These are phyloP conservation scores for Pseudoscleropodium purum DNA, from an alignment of 225 moss, liverwort and hornwort genomes.

Conservation along the genomic window DNA sequence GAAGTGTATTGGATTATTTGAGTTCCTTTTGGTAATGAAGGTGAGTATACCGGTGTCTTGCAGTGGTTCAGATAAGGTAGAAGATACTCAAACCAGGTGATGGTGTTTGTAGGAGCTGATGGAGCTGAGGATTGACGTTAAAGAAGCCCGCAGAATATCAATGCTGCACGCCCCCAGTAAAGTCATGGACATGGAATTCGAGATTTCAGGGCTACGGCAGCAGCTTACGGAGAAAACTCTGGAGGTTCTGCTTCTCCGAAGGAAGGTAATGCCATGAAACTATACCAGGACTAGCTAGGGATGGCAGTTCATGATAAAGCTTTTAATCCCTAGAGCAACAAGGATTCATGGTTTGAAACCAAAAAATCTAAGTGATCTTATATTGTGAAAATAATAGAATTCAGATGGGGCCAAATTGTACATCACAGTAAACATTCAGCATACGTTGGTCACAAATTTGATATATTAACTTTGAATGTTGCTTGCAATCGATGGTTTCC, in stretches of 20 bases:
- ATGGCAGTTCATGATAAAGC: not conserved
- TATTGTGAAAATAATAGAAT: not conserved
- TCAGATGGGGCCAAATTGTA: not conserved
- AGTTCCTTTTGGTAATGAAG: not conserved
- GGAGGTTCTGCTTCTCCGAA: constrained; percentile 38
- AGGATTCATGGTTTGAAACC: not conserved
- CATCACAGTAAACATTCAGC: not conserved
- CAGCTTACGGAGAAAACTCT: constrained; percentile 42
- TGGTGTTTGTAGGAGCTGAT: constrained; percentile 32
- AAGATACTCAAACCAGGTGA: not conserved
- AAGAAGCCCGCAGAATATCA: constrained; percentile 49
- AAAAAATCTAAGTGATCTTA: not conserved
- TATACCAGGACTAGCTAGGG: not conserved
- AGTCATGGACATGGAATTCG: constrained; percentile 62
- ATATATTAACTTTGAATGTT: not conserved
- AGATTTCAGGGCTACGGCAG: constrained; percentile 41
- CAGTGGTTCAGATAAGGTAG: not conserved
- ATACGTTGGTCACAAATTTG: not conserved
- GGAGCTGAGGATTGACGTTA: constrained; percentile 37
- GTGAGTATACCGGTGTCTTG: not conserved
- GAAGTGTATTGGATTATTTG: not conserved
- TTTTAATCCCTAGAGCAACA: not conserved
- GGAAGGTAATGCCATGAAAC: constrained; percentile 19
- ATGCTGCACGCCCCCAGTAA: constrained; percentile 63
- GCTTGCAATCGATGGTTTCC: not conserved